Conservation (phyloP, 176 grass and related monocot genomes). For the Triticum monococcum region DNA sequence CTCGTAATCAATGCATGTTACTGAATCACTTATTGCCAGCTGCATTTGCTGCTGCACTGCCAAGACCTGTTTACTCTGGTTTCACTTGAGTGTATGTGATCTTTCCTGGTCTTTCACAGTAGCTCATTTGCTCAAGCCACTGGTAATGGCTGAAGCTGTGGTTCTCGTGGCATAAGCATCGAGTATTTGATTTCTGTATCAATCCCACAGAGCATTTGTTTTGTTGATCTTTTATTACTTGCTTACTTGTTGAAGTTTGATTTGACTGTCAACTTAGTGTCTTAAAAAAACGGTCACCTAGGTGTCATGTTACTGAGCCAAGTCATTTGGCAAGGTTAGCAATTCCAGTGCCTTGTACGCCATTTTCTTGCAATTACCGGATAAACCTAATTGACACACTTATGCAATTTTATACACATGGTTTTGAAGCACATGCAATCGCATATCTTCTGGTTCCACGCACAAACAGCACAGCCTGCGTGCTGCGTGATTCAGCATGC, state of each 20-base stretch:
- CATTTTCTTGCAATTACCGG: neutral
- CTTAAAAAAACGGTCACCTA: neutral
- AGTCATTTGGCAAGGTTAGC: neutral
- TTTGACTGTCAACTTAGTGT: neutral
- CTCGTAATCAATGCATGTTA: too few relatives aligned
- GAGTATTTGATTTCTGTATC: neutral
- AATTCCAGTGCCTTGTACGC: neutral
- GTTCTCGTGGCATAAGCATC: neutral
- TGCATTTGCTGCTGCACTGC: neutral
- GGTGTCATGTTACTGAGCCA: neutral
- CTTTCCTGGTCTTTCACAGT: neutral
- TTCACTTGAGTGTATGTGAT: neutral
- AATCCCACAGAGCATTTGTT: neutral
- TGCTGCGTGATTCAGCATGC: neutral
- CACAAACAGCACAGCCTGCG: neutral
- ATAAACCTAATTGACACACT: neutral
- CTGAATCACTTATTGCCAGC: neutral
- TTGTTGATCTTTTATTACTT: neutral
- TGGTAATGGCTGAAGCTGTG: neutral
- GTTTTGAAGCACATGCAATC: neutral
- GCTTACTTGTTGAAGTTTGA: neutral
- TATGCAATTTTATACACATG: neutral
- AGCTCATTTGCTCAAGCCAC: neutral
- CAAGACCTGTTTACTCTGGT: neutral
- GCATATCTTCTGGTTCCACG: neutral